Base-by-base conservation (phyloP, 169 alveolate genomes). In the Amoebophrya sp. region DNA sequence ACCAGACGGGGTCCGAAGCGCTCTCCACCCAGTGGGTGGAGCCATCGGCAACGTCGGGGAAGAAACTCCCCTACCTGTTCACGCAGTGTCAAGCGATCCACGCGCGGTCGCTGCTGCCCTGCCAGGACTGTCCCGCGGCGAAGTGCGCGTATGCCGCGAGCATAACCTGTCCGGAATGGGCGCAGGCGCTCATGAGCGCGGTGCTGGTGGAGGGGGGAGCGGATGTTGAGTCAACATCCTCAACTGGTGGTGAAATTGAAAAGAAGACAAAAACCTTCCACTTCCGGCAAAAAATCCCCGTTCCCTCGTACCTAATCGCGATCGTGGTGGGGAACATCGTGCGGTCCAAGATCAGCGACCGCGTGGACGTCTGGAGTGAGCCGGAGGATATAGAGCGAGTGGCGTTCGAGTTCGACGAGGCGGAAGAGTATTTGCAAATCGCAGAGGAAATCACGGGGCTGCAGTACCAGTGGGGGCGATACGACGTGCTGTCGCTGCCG, bases 401-500 rank as follows among this genome's bases (percentile, higher is more conserved):
- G 7, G 78, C 78, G 39, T 58, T 1, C 29, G 78, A 58, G 78
- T 58, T 58, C 78, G 78, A 13, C 7, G 78, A 58, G 23, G 23
- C 78, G 78, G 78, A 58, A 16, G 78, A 58, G 23, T 58, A 13
- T 58, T 29, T 58, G 78, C 78, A 58, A 58, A 58, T 58, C 26
- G 78, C 78, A 29, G 78, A 58, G 78, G 29, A 58, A 16, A 58
- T 58, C 34, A 58, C 78, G 34, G 78, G 78, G 26, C 10, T 45
- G n/a, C n/a, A n/a, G n/a, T n/a, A n/a, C n/a, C n/a, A n/a, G 69
- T 70, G 89, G 89, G 42, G 89, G 26, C 1, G 88, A 0, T 89
- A 94, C 93, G 95, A 95, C 87, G 92, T 95, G 1, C 92, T 95
- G 26, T 94, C 95, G 31, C 92, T 96, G 40, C 98, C 98, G 34